Base-by-base conservation (phyloP, 139 green algal species). In the Prasinococcaceae sp. region DNA sequence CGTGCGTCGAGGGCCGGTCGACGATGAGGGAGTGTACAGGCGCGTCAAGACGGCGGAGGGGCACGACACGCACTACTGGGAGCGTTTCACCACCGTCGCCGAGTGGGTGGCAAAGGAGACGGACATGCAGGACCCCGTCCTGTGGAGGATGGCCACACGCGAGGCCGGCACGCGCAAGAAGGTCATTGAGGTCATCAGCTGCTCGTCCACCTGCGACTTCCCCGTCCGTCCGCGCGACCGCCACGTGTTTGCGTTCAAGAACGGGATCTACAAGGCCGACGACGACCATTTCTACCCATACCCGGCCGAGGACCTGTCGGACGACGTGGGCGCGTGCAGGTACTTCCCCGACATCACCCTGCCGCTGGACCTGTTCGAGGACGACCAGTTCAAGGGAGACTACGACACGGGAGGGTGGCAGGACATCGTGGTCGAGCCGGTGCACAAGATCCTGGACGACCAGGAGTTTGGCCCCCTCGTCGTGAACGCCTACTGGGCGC, bases 241-340 rank as follows among this genome's bases (percentile, higher is more conserved):
- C 17, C 23, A 22, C 30, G 40, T 50, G 28, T 61, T 61, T 20
- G 29, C 53, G 6, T 61, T 61, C 53, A 17, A 45, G 17, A 41
- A 61, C 53, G 53, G 53, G 24, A 44, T 61, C 53, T 61, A 61
- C 53, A 17, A 47, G 27, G 55, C 55, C 9, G 23, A 32, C 17
- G 26, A 8, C 4, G 27, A 63, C 45, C 12, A 36, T 3, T 63
- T 63, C 30, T 30, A 43, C 4, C 2, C 6, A 16, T 48, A 55
- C 44, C 23, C n/a, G 6, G 22, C 27, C 6, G 30, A 41, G 30
- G 25, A 19, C n/a, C 53, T 61, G 14, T 17, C 20, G 40, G 28
- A 46, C 32, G 44, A 32, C 20, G 28, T 55, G 6, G 20, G 24
- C 36, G 55, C 55, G 3, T 22, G 17, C 35, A 63, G 51, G 43